These are phyloP conservation scores for Dissophora globulifera DNA, from an alignment of 192 early-diverging fungal species.

Conservation along the genomic window DNA sequence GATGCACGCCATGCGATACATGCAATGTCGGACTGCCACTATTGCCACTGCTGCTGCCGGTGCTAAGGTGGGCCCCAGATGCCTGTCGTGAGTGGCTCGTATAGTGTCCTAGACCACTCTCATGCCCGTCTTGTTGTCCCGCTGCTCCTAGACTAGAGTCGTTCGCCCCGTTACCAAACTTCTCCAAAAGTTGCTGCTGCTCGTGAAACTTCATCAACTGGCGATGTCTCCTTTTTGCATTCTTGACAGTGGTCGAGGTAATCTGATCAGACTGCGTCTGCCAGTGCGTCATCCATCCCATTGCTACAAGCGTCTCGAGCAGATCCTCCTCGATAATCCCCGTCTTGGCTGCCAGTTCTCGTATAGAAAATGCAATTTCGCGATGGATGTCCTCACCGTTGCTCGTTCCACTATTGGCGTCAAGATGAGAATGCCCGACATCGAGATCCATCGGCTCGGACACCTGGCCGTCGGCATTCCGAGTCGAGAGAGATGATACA, in stretches of 20 bases:
- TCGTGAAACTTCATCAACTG: constrained; percentile 41
- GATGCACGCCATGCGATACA: too few species aligned
- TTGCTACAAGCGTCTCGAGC: constrained; percentile 67
- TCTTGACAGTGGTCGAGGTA: neutral
- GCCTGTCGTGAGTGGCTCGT: constrained; percentile 4
- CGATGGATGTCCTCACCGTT: neutral
- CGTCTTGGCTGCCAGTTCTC: constrained; percentile 66
- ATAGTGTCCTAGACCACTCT: constrained; percentile 11
- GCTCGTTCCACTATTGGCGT: neutral
- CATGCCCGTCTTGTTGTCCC: constrained; percentile 5
- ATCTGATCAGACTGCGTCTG: constrained; percentile 10
- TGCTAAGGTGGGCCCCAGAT: constrained; percentile 1
- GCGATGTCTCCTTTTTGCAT: constrained; percentile 30
- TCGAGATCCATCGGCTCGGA: constrained; percentile 17
- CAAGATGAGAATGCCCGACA: neutral
- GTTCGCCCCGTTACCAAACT: constrained; percentile 2
- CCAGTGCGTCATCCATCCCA: constrained; percentile 72
- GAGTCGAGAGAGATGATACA: neutral
- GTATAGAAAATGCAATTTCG: constrained; percentile 54
- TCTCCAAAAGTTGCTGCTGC: constrained; percentile 29
- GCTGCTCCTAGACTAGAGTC: neutral
- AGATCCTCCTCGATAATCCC: constrained; percentile 80
- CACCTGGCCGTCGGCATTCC: too few species aligned
- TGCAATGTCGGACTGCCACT: too few species aligned
- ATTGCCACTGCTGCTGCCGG: neutral